Evolutionary conservation across 805 yeast species (phyloP).

Genomic region (Barnettozyma sucrosica): DNA sequence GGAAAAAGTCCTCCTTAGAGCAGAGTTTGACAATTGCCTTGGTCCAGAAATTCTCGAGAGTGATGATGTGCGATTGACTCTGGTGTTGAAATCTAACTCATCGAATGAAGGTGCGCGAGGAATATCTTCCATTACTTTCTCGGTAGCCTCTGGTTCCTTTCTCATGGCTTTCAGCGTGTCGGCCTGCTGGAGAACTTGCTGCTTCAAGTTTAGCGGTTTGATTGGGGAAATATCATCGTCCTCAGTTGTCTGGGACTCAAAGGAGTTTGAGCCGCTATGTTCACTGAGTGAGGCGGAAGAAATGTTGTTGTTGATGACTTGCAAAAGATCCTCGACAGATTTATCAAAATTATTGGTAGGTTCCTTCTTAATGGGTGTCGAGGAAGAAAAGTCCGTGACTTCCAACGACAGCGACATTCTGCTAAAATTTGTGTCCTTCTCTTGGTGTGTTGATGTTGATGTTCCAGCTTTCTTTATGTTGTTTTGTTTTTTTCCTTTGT

Average conservation of each 20-base stretch:
- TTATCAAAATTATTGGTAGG: slow-evolving; percentile 14
- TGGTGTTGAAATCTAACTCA: slow-evolving; percentile 30
- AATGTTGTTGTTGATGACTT: slow-evolving; percentile 25
- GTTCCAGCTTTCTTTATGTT: background rate
- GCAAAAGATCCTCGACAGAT: slow-evolving; percentile 36
- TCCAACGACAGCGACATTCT: slow-evolving; percentile 8
- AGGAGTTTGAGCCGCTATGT: background rate
- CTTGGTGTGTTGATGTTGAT: background rate
- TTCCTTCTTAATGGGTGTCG: slow-evolving; percentile 20
- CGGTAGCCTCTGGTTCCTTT: slow-evolving; percentile 5
- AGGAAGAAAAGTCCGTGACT: slow-evolving; percentile 12
- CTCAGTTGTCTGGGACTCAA: slow-evolving; percentile 7
- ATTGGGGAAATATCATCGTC: slow-evolving; percentile 21
- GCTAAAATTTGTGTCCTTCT: background rate
- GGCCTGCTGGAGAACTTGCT: slow-evolving; percentile 6
- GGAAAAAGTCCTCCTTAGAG: slow-evolving; percentile 19
- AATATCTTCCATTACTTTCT: slow-evolving; percentile 19
- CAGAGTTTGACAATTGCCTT: slow-evolving; percentile 21
- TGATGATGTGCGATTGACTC: slow-evolving; percentile 25
- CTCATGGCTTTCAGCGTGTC: background rate
- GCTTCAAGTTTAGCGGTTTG: slow-evolving; percentile 25
- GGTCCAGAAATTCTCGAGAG: slow-evolving; percentile 28
- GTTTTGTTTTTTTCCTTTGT: background rate
- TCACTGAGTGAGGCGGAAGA: slow-evolving; percentile 18
- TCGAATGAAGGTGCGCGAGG: slow-evolving; percentile 26